Evolutionary conservation across 2,329 filamentous ascomycete species (phyloP).

Genomic region (Neofusicoccum laricinum): DNA sequence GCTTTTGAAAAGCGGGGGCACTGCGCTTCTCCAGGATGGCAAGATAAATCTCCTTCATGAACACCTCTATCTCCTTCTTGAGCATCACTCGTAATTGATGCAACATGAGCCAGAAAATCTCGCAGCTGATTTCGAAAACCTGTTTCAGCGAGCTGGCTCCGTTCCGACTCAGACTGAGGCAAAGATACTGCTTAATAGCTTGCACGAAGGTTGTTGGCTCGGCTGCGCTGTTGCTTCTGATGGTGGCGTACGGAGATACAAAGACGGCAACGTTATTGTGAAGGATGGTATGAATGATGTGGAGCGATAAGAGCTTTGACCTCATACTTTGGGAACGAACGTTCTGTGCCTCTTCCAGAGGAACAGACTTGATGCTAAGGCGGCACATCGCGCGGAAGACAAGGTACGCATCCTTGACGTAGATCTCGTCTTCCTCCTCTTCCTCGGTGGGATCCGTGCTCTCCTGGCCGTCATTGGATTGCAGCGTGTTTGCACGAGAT

Average conservation of each 20-base stretch:
- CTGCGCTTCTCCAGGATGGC: slow-evolving; percentile 84
- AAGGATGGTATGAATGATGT: slow-evolving; percentile 90
- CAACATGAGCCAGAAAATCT: slow-evolving; percentile 97
- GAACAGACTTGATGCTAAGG: slow-evolving; percentile 85
- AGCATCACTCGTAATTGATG: slow-evolving; percentile 90
- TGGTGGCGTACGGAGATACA: slow-evolving; percentile 85
- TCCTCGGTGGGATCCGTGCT: slow-evolving; percentile 56
- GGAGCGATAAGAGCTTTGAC: slow-evolving; percentile 90
- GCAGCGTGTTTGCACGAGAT: slow-evolving; percentile 1
- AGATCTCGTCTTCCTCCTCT: slow-evolving; percentile 86
- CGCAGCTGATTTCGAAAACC: slow-evolving; percentile 93
- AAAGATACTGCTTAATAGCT: slow-evolving; percentile 94
- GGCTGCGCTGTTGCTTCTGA: slow-evolving; percentile 84
- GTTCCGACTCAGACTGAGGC: slow-evolving; percentile 90
- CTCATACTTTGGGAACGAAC: slow-evolving; percentile 94
- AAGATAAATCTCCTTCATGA: slow-evolving; percentile 95
- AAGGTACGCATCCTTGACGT: slow-evolving; percentile 93
- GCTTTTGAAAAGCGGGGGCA: slow-evolving; percentile 85
- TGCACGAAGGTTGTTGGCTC: slow-evolving; percentile 88
- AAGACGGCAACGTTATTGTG: slow-evolving; percentile 93
- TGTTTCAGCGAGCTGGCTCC: slow-evolving; percentile 87
- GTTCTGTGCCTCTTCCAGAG: slow-evolving; percentile 88
- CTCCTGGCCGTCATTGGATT: slow-evolving; percentile 3
- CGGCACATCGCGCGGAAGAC: slow-evolving; percentile 98
- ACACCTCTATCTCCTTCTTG: slow-evolving; percentile 98